Percentiles rank a stretch among this genome's conserved stretches.
Evolutionary conservation across 805 yeast genomes (phyloP).

Genomic region (Suhomyces pyralidae): DNA sequence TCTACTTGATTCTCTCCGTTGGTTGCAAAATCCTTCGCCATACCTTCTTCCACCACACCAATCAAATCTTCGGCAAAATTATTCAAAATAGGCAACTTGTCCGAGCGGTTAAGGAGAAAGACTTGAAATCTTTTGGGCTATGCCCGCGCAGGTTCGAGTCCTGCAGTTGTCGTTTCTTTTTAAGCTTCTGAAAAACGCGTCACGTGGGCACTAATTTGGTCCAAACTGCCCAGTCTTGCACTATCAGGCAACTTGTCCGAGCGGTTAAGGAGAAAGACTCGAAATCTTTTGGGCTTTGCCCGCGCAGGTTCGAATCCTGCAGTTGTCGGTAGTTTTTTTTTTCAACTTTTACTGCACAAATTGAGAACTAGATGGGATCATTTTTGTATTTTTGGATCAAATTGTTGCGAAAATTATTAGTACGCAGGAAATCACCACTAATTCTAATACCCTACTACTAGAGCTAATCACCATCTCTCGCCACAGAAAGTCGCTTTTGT

Average conservation of each 20-base stretch:
- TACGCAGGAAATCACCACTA: too few species aligned
- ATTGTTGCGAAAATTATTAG: not conserved
- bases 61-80: not conserved
- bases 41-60: too few species aligned
- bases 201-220: not conserved
- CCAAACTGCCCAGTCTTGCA: not conserved
- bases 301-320: constrained; percentile 17
- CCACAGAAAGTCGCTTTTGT: too few species aligned
- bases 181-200: not conserved
- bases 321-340: constrained; percentile 11
- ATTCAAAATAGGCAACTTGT: constrained; percentile 10
- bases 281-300: constrained; percentile 15
- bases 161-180: constrained; percentile 13
- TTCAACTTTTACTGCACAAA: not conserved
- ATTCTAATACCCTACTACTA: too few species aligned
- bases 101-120: constrained; percentile 16
- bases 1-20: too few species aligned
- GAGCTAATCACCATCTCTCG: too few species aligned
- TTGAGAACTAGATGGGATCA: not conserved
- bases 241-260: constrained; percentile 13
- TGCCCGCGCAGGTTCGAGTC: constrained; percentile 17
- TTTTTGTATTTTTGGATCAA: not conserved
- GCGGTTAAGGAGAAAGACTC: constrained; percentile 15
- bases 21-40: too few species aligned
- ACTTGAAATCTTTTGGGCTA: constrained; percentile 15